These are phyloP conservation scores for Leccinum barrowsii DNA, from an alignment of 768 basidiomycete genomes.

Conservation along the genomic window DNA sequence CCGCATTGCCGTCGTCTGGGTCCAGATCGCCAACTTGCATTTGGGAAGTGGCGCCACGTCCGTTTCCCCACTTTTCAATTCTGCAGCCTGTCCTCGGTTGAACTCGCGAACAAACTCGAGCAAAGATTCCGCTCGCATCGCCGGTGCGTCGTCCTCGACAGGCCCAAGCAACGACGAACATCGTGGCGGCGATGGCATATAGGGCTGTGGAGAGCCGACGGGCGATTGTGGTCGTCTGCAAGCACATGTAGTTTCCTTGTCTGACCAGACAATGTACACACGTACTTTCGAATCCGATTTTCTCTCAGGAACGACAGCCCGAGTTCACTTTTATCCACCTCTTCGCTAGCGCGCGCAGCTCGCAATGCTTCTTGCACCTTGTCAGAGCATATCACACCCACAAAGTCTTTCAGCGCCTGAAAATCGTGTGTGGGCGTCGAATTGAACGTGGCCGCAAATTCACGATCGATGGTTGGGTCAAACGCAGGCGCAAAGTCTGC, in stretches of 20 bases:
- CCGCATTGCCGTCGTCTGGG: slow-evolving; percentile 25
- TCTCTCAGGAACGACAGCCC: slow-evolving; percentile 44
- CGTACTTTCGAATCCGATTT: slow-evolving; percentile 56
- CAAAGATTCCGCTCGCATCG: slow-evolving; percentile 45
- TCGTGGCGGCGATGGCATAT: slow-evolving; percentile 40
- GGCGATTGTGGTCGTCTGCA: slow-evolving; percentile 50
- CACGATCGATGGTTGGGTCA: slow-evolving; percentile 24
- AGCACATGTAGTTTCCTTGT: not conserved
- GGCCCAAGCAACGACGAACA: slow-evolving; percentile 41
- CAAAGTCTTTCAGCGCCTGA: slow-evolving; percentile 44
- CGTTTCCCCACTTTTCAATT: slow-evolving; percentile 5
- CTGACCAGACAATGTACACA: slow-evolving; percentile 2
- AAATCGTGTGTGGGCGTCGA: slow-evolving; percentile 39
- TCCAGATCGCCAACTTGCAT: slow-evolving; percentile 56
- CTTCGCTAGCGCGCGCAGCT: slow-evolving; percentile 53
- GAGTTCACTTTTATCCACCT: slow-evolving; percentile 48
- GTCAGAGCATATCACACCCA: slow-evolving; percentile 46
- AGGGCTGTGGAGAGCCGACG: slow-evolving; percentile 57
- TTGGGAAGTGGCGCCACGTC: slow-evolving; percentile 3
- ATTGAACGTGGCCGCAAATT: slow-evolving; percentile 28
- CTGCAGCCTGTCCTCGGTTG: slow-evolving; percentile 36
- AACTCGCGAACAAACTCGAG: slow-evolving; percentile 54
- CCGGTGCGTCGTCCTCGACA: slow-evolving; percentile 32
- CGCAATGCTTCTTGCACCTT: slow-evolving; percentile 56
- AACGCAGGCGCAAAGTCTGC: slow-evolving; percentile 27